Conservation (phyloP, 73 alveolate genomes). For the Breviolum minutum region DNA sequence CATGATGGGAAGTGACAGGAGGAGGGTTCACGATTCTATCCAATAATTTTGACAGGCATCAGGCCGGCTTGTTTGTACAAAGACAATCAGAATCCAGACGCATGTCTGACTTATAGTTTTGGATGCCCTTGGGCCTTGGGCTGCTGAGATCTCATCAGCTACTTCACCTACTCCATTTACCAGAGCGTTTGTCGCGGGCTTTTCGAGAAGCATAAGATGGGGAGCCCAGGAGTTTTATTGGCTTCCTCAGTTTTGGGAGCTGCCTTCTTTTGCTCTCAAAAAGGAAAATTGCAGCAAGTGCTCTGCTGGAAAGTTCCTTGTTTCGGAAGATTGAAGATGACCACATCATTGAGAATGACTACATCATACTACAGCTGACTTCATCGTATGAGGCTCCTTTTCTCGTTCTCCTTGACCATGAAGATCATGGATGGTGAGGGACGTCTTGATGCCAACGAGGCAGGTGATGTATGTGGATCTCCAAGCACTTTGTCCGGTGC, state of each 20-base stretch:
- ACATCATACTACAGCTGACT: background rate
- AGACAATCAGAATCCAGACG: background rate
- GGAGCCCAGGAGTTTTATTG: background rate
- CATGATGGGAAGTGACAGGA: no score
- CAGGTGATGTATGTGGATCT: background rate
- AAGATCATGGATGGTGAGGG: conserved; percentile 95
- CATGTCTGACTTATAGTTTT: background rate
- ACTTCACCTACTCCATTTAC: conserved; percentile 97
- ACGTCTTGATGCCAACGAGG: conserved; percentile 96
- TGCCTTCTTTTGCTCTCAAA: background rate
- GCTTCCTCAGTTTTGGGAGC: background rate
- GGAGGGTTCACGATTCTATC: background rate
- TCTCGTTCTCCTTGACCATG: conserved; percentile 80
- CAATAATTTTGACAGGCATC: background rate
- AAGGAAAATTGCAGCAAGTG: background rate
- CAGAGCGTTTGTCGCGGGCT: conserved; percentile 97
- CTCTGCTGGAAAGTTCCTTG: no score
- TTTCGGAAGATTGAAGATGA: background rate
- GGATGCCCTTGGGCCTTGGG: background rate
- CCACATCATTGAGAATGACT: background rate
- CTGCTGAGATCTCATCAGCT: conserved; percentile 97
- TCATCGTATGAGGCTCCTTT: conserved; percentile 16
- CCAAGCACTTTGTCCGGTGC: background rate
- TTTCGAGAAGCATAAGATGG: conserved; percentile 86
- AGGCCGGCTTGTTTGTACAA: background rate